Percentiles rank a stretch among this genome's conserved stretches.
These are phyloP conservation scores for Parafenestella ontariensis DNA, from an alignment of 2,329 filamentous ascomycete species.

Conservation along the genomic window DNA sequence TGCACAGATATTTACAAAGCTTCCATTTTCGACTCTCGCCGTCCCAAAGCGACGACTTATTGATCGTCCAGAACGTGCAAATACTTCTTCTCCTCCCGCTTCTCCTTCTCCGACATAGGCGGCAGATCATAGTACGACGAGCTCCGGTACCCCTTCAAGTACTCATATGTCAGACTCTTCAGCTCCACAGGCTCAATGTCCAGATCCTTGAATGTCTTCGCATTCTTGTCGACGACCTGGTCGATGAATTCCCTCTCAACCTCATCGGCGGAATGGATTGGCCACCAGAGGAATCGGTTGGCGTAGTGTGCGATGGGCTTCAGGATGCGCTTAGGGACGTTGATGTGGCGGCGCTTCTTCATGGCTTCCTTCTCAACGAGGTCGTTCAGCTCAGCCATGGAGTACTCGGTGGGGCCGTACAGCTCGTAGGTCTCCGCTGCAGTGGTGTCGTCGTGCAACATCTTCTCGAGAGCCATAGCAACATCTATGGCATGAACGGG, in stretches of 20 bases:
- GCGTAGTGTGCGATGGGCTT: slow-evolving; percentile 77
- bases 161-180: slow-evolving; percentile 87
- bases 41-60: slow-evolving; percentile 25
- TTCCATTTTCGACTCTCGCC: slow-evolving; percentile 9
- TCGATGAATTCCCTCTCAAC: slow-evolving; percentile 93
- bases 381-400: slow-evolving; percentile 82
- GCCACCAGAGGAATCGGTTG: slow-evolving; percentile 91
- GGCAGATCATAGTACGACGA: slow-evolving; percentile 90
- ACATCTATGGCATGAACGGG: slow-evolving; percentile 95
- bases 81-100: slow-evolving; percentile 94
- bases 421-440: slow-evolving; percentile 92
- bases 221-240: slow-evolving; percentile 85
- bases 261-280: slow-evolving; percentile 79
- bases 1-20: slow-evolving; percentile 38
- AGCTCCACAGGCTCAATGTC: slow-evolving; percentile 89
- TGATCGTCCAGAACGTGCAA: slow-evolving; percentile 73
- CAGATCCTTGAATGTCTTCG: slow-evolving; percentile 95
- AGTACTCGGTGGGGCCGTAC: slow-evolving; percentile 92
- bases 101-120: slow-evolving; percentile 93
- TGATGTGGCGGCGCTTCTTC: slow-evolving; percentile 88
- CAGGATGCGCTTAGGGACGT: slow-evolving; percentile 81
- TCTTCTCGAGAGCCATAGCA: slow-evolving; percentile 83
- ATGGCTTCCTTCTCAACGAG: slow-evolving; percentile 91
- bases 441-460: slow-evolving; percentile 90
- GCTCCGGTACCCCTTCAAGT: slow-evolving; percentile 92